Percentiles rank a stretch among this genome's conserved stretches.
Evolutionary conservation across 2,329 filamentous ascomycete genomes (phyloP).

Genomic region (Diaporthe vaccinii): DNA sequence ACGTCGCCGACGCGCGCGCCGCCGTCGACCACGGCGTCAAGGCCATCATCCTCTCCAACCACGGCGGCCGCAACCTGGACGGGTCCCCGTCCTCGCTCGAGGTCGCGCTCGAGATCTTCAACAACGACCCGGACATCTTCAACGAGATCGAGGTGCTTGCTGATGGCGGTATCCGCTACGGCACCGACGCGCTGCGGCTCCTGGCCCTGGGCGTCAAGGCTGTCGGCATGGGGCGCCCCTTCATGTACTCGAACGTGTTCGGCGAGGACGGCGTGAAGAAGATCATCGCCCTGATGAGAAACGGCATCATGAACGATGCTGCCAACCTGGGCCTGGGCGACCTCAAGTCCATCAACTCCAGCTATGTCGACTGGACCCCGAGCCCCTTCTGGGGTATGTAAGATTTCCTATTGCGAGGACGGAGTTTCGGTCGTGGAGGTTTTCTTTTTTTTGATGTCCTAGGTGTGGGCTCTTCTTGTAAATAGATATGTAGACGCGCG

Average conservation of each 20-base stretch:
- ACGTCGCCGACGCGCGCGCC: slow-evolving; percentile 52
- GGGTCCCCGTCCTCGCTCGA: slow-evolving; percentile 55
- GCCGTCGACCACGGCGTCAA: slow-evolving; percentile 51
- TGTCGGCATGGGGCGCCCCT: slow-evolving; percentile 61
- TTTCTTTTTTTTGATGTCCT: not conserved
- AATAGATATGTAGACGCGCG: slow-evolving; percentile 15
- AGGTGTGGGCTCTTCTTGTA: slow-evolving; percentile 10
- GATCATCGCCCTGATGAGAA: slow-evolving; percentile 60
- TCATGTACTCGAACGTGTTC: slow-evolving; percentile 67
- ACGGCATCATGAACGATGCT: slow-evolving; percentile 61
- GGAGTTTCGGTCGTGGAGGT: not conserved
- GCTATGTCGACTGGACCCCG: slow-evolving; percentile 49
- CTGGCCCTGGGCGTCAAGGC: slow-evolving; percentile 59
- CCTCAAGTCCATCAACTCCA: slow-evolving; percentile 51
- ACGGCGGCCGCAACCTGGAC: slow-evolving; percentile 59
- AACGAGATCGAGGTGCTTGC: slow-evolving; percentile 55
- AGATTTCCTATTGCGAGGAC: not conserved
- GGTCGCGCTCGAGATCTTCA: slow-evolving; percentile 55
- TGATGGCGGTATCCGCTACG: slow-evolving; percentile 60
- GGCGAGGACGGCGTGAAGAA: slow-evolving; percentile 63
- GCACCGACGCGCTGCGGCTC: slow-evolving; percentile 58
- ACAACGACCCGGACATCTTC: slow-evolving; percentile 54
- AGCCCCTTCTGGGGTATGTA: slow-evolving; percentile 39
- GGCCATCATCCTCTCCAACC: slow-evolving; percentile 58
- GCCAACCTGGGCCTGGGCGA: slow-evolving; percentile 58